phyloP scores from a whole-genome alignment of 2,329 filamentous ascomycete species.

The Penicillium sp. region DNA sequence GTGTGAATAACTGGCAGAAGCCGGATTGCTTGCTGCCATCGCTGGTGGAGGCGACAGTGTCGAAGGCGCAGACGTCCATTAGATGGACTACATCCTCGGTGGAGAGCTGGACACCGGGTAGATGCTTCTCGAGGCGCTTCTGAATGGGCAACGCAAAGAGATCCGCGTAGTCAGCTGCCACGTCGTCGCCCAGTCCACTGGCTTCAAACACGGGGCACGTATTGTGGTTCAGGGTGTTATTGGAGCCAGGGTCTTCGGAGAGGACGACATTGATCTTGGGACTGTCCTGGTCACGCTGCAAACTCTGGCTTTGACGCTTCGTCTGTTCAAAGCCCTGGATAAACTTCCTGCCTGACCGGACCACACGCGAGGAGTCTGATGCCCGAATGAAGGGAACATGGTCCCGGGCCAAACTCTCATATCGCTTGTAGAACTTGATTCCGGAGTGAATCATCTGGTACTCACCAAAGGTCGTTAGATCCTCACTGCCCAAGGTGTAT shows the following conservation, averaged over 20 bases:
- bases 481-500: constrained; percentile 68
- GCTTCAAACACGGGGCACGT: constrained; percentile 69
- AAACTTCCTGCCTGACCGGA: constrained; percentile 73
- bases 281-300: constrained; percentile 47
- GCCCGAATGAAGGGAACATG: constrained; percentile 68
- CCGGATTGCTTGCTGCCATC: constrained; percentile 56
- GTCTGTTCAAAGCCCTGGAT: constrained; percentile 67
- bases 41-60: constrained; percentile 63
- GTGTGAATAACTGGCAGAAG: constrained; percentile 74
- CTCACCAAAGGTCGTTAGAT: constrained; percentile 66
- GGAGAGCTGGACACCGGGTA: constrained; percentile 66
- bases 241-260: constrained; percentile 62
- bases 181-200: constrained; percentile 44
- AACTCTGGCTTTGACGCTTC: constrained; percentile 44
- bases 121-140: constrained; percentile 64
- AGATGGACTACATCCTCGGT: constrained; percentile 63
- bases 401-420: constrained; percentile 58
- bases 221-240: constrained; percentile 79
- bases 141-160: constrained; percentile 67
- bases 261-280: constrained; percentile 64
- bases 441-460: constrained; percentile 72
- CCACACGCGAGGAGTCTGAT: constrained; percentile 66
- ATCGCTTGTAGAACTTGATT: constrained; percentile 70
- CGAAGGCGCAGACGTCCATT: constrained; percentile 88
- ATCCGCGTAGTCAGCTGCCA: constrained; percentile 58